These are phyloP conservation scores for Trichomonas gallinae DNA, from an alignment of 208 protist genomes.

Conservation along the genomic window DNA sequence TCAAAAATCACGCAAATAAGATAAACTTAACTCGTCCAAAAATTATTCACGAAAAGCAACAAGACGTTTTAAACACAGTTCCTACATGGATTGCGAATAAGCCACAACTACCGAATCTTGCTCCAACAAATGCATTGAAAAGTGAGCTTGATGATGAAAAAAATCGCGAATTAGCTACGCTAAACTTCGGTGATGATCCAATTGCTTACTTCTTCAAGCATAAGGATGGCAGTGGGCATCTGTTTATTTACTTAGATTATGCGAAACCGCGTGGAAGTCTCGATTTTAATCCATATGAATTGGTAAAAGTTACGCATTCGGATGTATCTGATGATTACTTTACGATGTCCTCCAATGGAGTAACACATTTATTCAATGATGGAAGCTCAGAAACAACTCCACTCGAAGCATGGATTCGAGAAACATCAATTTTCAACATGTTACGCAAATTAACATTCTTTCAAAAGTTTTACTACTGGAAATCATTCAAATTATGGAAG, in stretches of 20 bases:
- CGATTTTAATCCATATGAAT: neutral
- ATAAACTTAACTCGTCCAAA: neutral
- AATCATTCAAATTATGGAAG: neutral
- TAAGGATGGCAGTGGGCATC: neutral
- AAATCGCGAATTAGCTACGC: neutral
- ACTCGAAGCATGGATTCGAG: neutral
- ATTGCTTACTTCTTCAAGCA: neutral
- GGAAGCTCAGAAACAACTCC: neutral
- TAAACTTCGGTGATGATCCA: neutral
- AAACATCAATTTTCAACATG: neutral
- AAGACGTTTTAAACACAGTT: neutral
- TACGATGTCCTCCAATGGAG: neutral
- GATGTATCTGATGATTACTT: neutral
- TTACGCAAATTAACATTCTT: neutral
- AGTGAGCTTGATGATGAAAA: neutral
- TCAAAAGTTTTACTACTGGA: neutral
- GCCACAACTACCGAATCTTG: neutral
- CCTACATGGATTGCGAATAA: neutral
- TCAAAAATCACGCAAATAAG: neutral
- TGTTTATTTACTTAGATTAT: neutral
- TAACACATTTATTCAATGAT: neutral
- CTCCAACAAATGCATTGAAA: neutral
- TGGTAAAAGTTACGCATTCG: neutral
- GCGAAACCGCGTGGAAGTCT: neutral
- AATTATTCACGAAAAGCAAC: neutral